Base-by-base conservation (phyloP, 2,329 filamentous ascomycete species). In the Nakataea oryzae region DNA sequence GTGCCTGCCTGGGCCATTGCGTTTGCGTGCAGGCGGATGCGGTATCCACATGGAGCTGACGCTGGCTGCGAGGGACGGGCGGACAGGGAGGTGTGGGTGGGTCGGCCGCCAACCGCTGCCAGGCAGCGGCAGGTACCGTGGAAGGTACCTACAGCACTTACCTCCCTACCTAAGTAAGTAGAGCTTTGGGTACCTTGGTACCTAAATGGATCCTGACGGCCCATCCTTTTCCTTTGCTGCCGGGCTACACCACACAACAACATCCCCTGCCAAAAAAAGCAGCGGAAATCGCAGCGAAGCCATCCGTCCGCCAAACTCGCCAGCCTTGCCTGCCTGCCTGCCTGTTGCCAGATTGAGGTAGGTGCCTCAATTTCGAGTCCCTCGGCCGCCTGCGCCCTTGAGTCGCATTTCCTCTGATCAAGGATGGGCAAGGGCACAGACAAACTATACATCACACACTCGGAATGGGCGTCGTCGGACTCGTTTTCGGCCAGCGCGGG, bases 381-480 rank as follows among this genome's bases (percentile, higher is more conserved):
- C 41, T 17, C 21, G 17, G 41, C 41, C 41, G 41, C 41, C 41
- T n/a, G 21, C 7, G 41, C 21, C 21, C 41, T 17, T 50, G 17
- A 50, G 41, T n/a, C 41, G 41, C 41, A 50, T 50, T 50, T 50
- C n/a, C n/a, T n/a, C 56, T 54, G 55, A 58, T 57, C 50, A 64
- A 58, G 68, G 57, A 80, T 80, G 78, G 78, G 78, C 3, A 80
- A 80, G 76, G 78, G 78, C 63, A 84, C 81, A 29, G 81, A 84
- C 70, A 84, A 84, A 69, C 76, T 85, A 62, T 80, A 81, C 69
- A 99, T 99, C 71, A 99, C 95, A 62, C 96, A 99, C 78, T 96
- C 91, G 54, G 95, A 99, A 81, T 99, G 95, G 95, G 88, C 91
- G 9, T 96, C 92, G 7, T 86, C 88, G 58, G 93, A 97, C 74